phyloP scores from a whole-genome alignment of 305 asterid species.

The Fraxinus floribunda region DNA sequence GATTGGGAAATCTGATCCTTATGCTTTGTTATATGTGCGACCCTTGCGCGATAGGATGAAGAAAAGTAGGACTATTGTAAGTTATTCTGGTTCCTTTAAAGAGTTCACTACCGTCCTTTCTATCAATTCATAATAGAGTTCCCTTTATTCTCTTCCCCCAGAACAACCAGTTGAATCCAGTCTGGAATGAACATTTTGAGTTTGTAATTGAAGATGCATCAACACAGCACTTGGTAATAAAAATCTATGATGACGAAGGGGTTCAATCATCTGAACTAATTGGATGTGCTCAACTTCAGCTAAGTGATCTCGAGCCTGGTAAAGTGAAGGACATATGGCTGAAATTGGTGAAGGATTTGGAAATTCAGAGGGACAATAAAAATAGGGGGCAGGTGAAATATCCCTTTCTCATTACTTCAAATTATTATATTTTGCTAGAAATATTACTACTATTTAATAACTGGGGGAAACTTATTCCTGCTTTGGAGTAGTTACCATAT shows the following conservation, averaged over 20 bases:
- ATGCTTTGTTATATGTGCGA: slow-evolving; percentile 72
- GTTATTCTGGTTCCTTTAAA: slow-evolving; percentile 25
- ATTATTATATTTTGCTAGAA: slow-evolving; percentile 1
- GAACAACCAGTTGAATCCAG: slow-evolving; percentile 84
- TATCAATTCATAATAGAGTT: slow-evolving; percentile 18
- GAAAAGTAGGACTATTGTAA: slow-evolving; percentile 86
- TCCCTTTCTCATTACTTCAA: slow-evolving; percentile 4
- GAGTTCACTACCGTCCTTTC: slow-evolving; percentile 17
- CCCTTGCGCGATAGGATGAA: slow-evolving; percentile 80
- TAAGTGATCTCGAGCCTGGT: slow-evolving; percentile 82
- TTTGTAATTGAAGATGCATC: slow-evolving; percentile 73
- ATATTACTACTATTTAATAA: slow-evolving; percentile 5
- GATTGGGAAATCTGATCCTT: slow-evolving; percentile 96
- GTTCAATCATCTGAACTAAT: slow-evolving; percentile 78
- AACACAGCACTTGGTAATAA: slow-evolving; percentile 78
- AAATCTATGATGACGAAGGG: slow-evolving; percentile 89
- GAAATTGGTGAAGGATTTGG: slow-evolving; percentile 91
- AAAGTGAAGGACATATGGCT: slow-evolving; percentile 92
- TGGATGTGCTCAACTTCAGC: slow-evolving; percentile 73
- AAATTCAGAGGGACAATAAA: slow-evolving; percentile 85
- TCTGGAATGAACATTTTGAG: slow-evolving; percentile 97
- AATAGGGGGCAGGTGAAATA: slow-evolving; percentile 76
- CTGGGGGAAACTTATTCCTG: slow-evolving; percentile 1
- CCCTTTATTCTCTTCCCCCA: slow-evolving; percentile 28
- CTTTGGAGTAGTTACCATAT: neutral